Evolutionary conservation across 2,329 filamentous ascomycete genomes (phyloP), one percentile per base, ranked within the genome.

Genomic region (Curvularia sp.): DNA sequence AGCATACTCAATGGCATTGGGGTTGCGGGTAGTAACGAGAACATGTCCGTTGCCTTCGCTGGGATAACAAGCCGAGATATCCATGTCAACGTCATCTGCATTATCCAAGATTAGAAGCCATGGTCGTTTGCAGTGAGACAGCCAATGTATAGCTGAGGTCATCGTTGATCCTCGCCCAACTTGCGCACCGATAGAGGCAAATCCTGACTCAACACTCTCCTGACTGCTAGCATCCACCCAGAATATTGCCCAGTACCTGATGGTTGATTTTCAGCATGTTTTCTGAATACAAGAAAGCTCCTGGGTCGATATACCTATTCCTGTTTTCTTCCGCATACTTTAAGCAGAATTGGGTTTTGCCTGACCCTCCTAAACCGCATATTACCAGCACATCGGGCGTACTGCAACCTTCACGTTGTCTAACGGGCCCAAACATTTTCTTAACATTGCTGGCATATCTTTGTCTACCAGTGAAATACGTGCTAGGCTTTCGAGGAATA

Each of bases 261-360:
- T 15, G 10, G 19, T 12, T 42, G 51, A n/a, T 12, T 30, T 50
- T 58, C 25, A 55, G 41, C 48, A 49, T 6, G 25, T 19, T 27
- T 21, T n/a, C n/a, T 54, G 15, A 28, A 5, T 19, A 47, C 25
- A 38, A 12, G 12, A 7, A 32, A 25, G 25, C 19, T 23, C 57
- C 64, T 61, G 45, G 55, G 49, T 18, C n/a, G 41, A 46, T 50
- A 38, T 71, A 78, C 76, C 59, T 63, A 21, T 74, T 60, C 34
- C 68, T 68, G 49, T 78, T 73, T 13, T 78, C 66, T 43, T 72
- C 59, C 2, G 70, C 77, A 65, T 73, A 79, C 57, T 77, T 78
- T 7, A 63, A 64, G 52, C 70, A 77, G 21, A 79, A 69, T 56
- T 79, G 72, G 9, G 74, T 79, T 62, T 79, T 80, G 10, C 78